phyloP scores from a whole-genome alignment of 106 monocot genomes.

The Phalaenopsis aphrodite region DNA sequence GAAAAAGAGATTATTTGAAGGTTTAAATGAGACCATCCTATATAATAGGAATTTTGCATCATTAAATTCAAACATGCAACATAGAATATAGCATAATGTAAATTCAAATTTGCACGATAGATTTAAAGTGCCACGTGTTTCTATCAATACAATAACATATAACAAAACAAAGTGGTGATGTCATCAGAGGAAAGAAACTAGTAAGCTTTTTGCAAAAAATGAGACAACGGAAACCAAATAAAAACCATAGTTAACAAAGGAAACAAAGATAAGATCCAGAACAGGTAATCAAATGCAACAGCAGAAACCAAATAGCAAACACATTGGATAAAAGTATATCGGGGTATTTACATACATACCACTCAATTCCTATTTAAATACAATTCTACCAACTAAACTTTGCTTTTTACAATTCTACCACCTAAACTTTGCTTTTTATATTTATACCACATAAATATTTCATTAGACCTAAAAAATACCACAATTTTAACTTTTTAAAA shows the following conservation, averaged over 20 bases:
- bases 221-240: not conserved
- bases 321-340: not conserved
- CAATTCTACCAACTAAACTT: too few relatives aligned
- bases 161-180: not conserved
- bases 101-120: not conserved
- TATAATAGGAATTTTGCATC: not conserved
- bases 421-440: too few relatives aligned
- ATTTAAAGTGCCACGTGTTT: not conserved
- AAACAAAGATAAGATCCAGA: not conserved
- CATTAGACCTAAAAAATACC: too few relatives aligned
- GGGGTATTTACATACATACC: too few relatives aligned
- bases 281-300: not conserved
- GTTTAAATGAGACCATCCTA: not conserved
- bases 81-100: not conserved
- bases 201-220: not conserved
- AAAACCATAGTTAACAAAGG: not conserved
- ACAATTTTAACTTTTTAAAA: too few relatives aligned
- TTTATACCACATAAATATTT: too few relatives aligned
- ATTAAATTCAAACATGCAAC: not conserved
- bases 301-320: not conserved
- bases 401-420: too few relatives aligned
- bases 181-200: not conserved
- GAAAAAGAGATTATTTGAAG: not conserved
- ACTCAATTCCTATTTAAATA: too few relatives aligned
- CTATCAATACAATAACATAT: not conserved